A percentile compares a stretch with the other conserved stretches of the same genome.
phyloP scores from a whole-genome alignment of 2,329 filamentous ascomycete species.

The Botryotinia calthae region DNA sequence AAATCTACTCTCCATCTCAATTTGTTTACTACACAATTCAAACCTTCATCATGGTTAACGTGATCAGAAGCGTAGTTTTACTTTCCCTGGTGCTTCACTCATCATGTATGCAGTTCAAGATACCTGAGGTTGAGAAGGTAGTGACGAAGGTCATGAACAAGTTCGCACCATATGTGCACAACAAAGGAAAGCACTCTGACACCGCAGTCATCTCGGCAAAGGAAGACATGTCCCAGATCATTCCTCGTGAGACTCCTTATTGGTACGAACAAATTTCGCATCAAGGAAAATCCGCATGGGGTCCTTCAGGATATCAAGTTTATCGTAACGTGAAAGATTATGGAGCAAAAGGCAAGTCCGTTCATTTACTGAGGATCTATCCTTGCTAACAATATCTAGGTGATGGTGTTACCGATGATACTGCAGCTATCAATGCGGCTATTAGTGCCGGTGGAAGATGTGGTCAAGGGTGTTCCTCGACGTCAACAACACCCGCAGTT shows the following conservation, averaged over 20 bases:
- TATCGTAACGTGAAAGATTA: conserved; percentile 27
- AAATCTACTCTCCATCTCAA: neutral
- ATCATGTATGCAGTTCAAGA: conserved; percentile 19
- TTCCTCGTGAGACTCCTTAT: conserved; percentile 22
- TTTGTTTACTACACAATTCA: neutral
- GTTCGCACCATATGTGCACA: conserved; percentile 15
- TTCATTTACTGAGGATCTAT: conserved; percentile 42
- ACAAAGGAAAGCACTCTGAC: conserved; percentile 9
- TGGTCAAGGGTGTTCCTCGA: conserved; percentile 48
- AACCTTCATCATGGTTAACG: conserved; percentile 17
- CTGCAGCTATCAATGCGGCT: conserved; percentile 70
- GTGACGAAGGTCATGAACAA: conserved; percentile 16
- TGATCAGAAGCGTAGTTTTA: neutral
- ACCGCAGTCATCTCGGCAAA: conserved; percentile 7
- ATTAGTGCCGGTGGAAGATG: conserved; percentile 29
- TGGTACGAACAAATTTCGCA: conserved; percentile 28
- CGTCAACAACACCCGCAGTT: conserved; percentile 48
- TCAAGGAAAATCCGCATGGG: conserved; percentile 27
- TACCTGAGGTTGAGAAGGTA: conserved; percentile 16
- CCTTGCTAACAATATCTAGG: conserved; percentile 16
- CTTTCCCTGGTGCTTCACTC: conserved; percentile 14
- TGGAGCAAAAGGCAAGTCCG: conserved; percentile 22
- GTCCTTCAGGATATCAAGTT: conserved; percentile 24
- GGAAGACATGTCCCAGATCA: conserved; percentile 14
- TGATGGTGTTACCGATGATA: conserved; percentile 72